Conservation (phyloP, 1,284 basidiomycete species). For the Ceratobasidium sp. region DNA sequence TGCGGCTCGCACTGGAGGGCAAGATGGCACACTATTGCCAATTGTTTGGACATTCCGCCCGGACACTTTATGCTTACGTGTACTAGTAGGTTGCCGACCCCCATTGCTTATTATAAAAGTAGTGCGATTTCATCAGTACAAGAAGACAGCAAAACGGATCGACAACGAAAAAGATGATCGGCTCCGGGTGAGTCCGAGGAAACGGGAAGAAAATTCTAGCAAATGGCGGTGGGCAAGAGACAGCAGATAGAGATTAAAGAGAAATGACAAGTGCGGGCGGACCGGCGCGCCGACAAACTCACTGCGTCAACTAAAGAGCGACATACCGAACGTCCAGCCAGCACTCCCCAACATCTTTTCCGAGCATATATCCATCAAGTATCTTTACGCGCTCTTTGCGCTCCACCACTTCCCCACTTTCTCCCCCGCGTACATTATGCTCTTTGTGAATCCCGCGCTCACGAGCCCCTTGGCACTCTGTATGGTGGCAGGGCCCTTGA, state of each 20-base stretch:
- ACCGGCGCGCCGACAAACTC: conserved; percentile 26
- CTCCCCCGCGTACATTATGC: conserved; percentile 76
- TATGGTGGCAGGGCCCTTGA: conserved; percentile 83
- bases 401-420: conserved; percentile 90
- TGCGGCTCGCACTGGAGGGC: too few relatives aligned
- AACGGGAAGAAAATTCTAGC: conserved; percentile 11
- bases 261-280: conserved; percentile 24
- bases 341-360: background rate
- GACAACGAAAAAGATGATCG: conserved; percentile 34
- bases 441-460: conserved; percentile 86
- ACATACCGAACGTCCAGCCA: conserved; percentile 37
- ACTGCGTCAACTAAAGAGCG: conserved; percentile 26
- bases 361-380: background rate
- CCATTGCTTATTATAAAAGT: conserved; percentile 26
- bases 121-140: conserved; percentile 39
- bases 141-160: conserved; percentile 21
- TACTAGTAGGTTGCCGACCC: too few relatives aligned
- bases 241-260: conserved; percentile 23
- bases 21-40: too few relatives aligned
- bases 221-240: conserved; percentile 17
- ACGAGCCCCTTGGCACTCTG: conserved; percentile 90
- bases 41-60: too few relatives aligned
- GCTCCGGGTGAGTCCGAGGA: conserved; percentile 35
- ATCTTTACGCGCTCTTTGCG: conserved; percentile 37
- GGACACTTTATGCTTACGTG: too few relatives aligned